Conservation (phyloP, 352 stramenopile species). For the Aphanomyces cochlioides region DNA sequence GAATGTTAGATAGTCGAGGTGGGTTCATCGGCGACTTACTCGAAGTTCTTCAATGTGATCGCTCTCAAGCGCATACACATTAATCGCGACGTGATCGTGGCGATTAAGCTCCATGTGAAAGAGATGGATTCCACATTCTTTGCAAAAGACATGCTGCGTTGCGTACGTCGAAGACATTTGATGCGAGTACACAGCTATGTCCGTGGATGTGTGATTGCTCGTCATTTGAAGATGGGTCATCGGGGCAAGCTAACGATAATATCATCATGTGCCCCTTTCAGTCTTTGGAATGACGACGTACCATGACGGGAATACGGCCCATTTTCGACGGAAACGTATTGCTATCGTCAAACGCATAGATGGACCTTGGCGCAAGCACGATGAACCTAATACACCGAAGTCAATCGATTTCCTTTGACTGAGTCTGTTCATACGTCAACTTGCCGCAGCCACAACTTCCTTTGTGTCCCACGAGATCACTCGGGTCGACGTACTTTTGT, state of each 20-base stretch:
- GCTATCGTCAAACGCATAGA: slow-evolving; percentile 81
- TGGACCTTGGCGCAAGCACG: slow-evolving; percentile 61
- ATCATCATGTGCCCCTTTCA: slow-evolving; percentile 1
- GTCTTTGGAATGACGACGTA: slow-evolving; percentile 31
- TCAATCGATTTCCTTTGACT: background rate
- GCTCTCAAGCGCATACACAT: slow-evolving; percentile 76
- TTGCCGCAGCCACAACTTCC: slow-evolving; percentile 68
- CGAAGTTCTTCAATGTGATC: slow-evolving; percentile 81
- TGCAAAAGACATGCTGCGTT: slow-evolving; percentile 74
- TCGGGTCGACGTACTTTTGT: slow-evolving; percentile 73
- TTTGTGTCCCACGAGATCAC: slow-evolving; percentile 66
- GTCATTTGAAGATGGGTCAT: slow-evolving; percentile 46
- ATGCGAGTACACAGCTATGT: slow-evolving; percentile 57
- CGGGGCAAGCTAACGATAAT: slow-evolving; percentile 1
- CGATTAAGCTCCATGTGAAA: slow-evolving; percentile 79
- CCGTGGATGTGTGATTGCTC: slow-evolving; percentile 69
- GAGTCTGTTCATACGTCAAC: slow-evolving; percentile 40
- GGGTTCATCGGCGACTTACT: slow-evolving; percentile 34
- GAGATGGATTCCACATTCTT: slow-evolving; percentile 79
- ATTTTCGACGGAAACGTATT: slow-evolving; percentile 81
- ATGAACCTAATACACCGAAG: slow-evolving; percentile 48
- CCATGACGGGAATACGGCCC: slow-evolving; percentile 69
- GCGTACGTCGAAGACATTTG: slow-evolving; percentile 67
- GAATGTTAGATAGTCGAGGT: slow-evolving; percentile 9
- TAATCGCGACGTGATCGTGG: slow-evolving; percentile 65